These are phyloP conservation scores for Eucalyptus microcorys DNA, from an alignment of 345 rosid genomes.

Conservation along the genomic window DNA sequence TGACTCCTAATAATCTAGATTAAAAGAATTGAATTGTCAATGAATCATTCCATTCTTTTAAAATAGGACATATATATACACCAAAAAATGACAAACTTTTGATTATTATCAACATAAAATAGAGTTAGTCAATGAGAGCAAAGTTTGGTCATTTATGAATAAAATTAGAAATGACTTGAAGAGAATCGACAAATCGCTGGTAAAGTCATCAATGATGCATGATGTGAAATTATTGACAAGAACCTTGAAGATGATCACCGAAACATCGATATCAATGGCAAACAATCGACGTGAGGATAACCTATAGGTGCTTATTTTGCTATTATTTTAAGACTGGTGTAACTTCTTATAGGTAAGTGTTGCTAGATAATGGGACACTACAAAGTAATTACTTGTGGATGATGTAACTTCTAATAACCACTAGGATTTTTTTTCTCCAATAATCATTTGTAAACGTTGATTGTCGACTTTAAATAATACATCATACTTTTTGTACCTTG, in stretches of 20 bases:
- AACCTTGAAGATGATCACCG: accelerated
- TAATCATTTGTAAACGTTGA: background rate
- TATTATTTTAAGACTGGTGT: accelerated
- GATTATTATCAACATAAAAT: background rate
- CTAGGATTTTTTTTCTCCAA: too few relatives aligned
- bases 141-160: background rate
- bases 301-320: background rate
- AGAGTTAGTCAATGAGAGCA: background rate
- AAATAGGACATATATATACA: background rate
- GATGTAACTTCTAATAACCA: background rate
- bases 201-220: background rate
- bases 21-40: too few relatives aligned
- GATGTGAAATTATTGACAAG: background rate
- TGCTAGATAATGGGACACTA: background rate
- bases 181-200: accelerated
- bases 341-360: too few relatives aligned
- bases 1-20: background rate
- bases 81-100: background rate
- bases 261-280: background rate
- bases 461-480: background rate
- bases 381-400: background rate
- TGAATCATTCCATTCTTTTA: background rate
- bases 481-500: background rate
- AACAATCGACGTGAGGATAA: background rate
- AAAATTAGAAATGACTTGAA: background rate